A percentile compares a stretch with the other conserved stretches of the same genome.
Evolutionary conservation across 1,284 basidiomycete genomes (phyloP).

Genomic region (Anthracocystis setariae): DNA sequence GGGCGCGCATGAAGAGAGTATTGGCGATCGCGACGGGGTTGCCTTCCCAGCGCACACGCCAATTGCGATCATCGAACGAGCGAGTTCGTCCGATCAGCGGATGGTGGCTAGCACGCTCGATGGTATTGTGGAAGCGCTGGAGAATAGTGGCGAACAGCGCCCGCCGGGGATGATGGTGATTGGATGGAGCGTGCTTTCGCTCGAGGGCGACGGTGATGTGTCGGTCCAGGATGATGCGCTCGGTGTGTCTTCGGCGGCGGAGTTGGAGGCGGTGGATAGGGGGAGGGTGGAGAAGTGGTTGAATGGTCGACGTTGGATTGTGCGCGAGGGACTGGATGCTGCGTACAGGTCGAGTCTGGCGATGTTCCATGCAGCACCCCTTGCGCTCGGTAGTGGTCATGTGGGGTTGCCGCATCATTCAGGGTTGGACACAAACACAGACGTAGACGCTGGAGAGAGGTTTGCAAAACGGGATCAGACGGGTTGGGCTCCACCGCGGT

Average conservation of each 20-base stretch:
- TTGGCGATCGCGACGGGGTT: constrained; percentile 69
- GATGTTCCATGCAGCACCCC: constrained; percentile 17
- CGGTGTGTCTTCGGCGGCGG: background rate
- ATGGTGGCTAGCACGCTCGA: constrained; percentile 82
- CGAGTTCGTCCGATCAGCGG: constrained; percentile 89
- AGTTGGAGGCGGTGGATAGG: constrained; percentile 36
- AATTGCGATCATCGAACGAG: constrained; percentile 92
- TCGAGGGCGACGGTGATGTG: constrained; percentile 71
- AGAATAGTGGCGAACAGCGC: constrained; percentile 81
- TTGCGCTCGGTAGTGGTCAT: constrained; percentile 17
- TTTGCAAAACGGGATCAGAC: constrained; percentile 25
- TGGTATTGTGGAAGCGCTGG: constrained; percentile 78
- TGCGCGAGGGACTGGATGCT: constrained; percentile 55
- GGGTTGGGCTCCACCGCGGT: constrained; percentile 61
- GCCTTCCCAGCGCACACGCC: constrained; percentile 82
- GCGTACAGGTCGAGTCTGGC: constrained; percentile 29
- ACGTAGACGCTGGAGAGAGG: constrained; percentile 2
- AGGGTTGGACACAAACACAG: background rate
- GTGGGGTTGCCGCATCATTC: constrained; percentile 15
- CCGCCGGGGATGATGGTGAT: constrained; percentile 96
- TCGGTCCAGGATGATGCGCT: constrained; percentile 70
- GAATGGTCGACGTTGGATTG: constrained; percentile 39
- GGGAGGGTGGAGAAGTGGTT: constrained; percentile 49
- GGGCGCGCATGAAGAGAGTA: constrained; percentile 32
- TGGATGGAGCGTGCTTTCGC: constrained; percentile 79